Evolutionary conservation across 2,329 filamentous ascomycete species (phyloP).

Genomic region (Diaporthe batatas): DNA sequence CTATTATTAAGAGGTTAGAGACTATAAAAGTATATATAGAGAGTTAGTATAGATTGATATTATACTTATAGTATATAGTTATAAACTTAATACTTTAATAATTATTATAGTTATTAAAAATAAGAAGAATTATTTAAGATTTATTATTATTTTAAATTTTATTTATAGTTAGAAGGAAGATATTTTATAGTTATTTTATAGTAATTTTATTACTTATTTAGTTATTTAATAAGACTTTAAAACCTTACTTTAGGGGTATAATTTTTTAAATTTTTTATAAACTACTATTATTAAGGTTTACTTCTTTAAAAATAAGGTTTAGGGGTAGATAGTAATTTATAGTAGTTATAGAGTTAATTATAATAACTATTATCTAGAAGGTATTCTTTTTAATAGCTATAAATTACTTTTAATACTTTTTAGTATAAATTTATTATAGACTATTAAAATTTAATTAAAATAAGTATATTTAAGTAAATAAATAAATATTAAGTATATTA

Average conservation of each 20-base stretch:
- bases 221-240: background rate
- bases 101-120: background rate
- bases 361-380: background rate
- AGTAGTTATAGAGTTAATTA: background rate
- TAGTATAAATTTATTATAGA: background rate
- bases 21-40: background rate
- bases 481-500: background rate
- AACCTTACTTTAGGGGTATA: background rate
- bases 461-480: background rate
- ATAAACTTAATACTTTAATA: background rate
- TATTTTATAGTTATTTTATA: background rate
- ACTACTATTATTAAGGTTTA: background rate
- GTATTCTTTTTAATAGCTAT: background rate
- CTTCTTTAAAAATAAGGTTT: background rate
- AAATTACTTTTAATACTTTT: background rate
- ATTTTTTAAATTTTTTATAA: background rate
- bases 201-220: background rate
- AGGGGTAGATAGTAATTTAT: background rate
- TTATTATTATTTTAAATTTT: too few relatives aligned
- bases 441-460: background rate
- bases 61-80: background rate
- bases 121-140: background rate
- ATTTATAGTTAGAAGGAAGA: too few relatives aligned
- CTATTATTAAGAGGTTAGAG: background rate
- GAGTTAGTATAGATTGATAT: background rate